Evolutionary conservation across 129 eudicot genomes (phyloP).

Genomic region (Lonicera japonica): DNA sequence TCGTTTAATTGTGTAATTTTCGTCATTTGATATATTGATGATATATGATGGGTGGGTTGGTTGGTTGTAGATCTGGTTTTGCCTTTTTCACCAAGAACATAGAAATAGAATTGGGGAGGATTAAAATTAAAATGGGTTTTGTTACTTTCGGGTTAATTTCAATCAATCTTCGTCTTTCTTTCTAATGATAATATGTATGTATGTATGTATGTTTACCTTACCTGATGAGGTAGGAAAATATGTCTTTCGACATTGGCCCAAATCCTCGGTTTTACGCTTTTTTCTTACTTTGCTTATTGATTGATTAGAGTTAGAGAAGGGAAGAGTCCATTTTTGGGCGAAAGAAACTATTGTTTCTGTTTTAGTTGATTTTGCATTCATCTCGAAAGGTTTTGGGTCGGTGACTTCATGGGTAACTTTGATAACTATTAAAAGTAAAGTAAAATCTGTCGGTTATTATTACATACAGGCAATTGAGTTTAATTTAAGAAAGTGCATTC

Average conservation of each 20-base stretch:
- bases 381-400: neutral
- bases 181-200: no score
- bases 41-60: constrained; percentile 8
- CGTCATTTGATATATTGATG: no score
- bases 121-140: no score
- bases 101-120: neutral
- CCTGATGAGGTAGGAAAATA: neutral
- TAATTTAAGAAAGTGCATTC: no score
- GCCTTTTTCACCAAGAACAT: neutral
- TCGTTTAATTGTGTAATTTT: constrained; percentile 13
- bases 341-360: neutral
- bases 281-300: neutral
- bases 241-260: neutral
- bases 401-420: neutral
- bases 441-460: neutral
- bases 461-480: no score
- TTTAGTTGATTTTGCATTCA: neutral
- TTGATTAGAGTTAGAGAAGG: no score
- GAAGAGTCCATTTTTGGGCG: neutral
- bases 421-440: neutral
- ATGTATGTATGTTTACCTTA: no score
- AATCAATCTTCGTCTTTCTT: neutral
- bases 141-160: constrained; percentile 5
- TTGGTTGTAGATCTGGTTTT: neutral
- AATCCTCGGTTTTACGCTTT: neutral